Evolutionary conservation across 768 basidiomycete species (phyloP).

Genomic region (Amanita muscaria): DNA sequence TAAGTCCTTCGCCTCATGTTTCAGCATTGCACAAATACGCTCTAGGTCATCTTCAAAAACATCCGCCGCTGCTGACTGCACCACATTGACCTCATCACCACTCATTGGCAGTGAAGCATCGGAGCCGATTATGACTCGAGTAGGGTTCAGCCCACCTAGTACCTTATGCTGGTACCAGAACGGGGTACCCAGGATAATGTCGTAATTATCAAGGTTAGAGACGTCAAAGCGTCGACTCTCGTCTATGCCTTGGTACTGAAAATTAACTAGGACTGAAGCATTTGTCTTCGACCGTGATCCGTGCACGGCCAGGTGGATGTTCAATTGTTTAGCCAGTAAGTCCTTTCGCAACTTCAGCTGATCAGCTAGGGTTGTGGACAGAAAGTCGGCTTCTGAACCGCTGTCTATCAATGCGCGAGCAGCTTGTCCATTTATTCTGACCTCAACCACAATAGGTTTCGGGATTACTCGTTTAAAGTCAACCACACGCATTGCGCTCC

Average conservation of each 20-base stretch:
- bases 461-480: neutral
- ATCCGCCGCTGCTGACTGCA: neutral
- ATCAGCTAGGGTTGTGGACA: neutral
- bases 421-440: neutral
- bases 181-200: slow-evolving; percentile 7
- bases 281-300: neutral
- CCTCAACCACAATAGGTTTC: too few species aligned
- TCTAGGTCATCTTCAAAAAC: neutral
- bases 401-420: neutral
- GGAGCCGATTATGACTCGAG: neutral
- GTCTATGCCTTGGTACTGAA: slow-evolving; percentile 2
- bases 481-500: neutral
- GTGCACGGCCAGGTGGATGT: neutral
- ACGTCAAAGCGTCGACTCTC: neutral
- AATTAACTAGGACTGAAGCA: neutral
- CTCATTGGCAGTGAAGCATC: too few species aligned
- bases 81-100: too few species aligned
- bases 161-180: slow-evolving; percentile 3
- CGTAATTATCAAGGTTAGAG: slow-evolving; percentile 4
- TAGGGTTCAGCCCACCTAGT: neutral
- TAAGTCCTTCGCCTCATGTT: neutral
- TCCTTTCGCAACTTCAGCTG: neutral
- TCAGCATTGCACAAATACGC: neutral
- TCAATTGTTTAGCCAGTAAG: neutral
- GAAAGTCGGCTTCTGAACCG: neutral